Conservation (phyloP, 768 basidiomycete genomes). For the Panaeolus cyanescens region DNA sequence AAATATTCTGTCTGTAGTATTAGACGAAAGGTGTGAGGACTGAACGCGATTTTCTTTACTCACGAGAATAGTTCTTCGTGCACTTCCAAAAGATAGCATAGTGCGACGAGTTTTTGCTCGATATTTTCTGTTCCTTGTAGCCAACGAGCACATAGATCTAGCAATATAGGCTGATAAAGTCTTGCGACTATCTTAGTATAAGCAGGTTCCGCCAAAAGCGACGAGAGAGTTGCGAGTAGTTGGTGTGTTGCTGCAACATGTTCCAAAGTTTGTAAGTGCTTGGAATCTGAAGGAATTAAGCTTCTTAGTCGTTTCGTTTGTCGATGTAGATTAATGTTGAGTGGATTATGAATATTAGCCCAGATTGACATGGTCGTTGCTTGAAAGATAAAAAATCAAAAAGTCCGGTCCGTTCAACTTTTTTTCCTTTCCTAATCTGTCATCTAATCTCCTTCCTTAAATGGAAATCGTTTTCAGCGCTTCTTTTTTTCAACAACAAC, state of each 20-base stretch:
- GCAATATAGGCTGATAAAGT: constrained; percentile 73
- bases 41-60: no score
- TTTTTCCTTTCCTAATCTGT: neutral
- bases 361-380: constrained; percentile 18
- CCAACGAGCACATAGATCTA: constrained; percentile 86
- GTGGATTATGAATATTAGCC: constrained; percentile 52
- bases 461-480: neutral
- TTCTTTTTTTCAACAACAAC: constrained; percentile 1
- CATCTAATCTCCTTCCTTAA: constrained; percentile 1
- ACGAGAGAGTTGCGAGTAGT: constrained; percentile 58
- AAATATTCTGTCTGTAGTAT: constrained; percentile 48
- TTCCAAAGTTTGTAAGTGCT: constrained; percentile 37
- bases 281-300: constrained; percentile 42
- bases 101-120: constrained; percentile 49
- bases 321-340: constrained; percentile 55
- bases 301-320: constrained; percentile 52
- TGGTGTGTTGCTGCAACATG: constrained; percentile 39
- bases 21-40: no score
- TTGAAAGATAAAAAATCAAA: neutral
- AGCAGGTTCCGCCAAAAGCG: constrained; percentile 58
- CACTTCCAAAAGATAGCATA: constrained; percentile 65
- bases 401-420: neutral
- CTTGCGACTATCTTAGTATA: constrained; percentile 65
- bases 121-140: constrained; percentile 50
- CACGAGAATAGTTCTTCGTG: constrained; percentile 77